Conservation (phyloP, 179 eudicot species). For the Camellia oleifera region DNA sequence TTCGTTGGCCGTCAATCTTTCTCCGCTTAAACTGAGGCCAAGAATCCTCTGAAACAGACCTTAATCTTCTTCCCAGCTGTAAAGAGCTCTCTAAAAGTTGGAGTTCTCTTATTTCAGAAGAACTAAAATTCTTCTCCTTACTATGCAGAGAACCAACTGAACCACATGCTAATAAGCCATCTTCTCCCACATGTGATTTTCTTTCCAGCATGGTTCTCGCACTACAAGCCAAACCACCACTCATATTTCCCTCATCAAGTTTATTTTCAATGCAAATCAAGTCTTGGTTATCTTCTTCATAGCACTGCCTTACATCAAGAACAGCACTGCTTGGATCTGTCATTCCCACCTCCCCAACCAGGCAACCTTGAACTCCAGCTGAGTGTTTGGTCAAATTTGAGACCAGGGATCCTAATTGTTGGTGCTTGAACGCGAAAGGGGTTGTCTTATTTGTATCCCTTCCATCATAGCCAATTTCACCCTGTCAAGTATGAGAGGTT, state of each 20-base stretch:
- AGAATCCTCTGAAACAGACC: constrained; percentile 25
- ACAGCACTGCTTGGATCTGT: constrained; percentile 3
- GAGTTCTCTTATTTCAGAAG: constrained; percentile 19
- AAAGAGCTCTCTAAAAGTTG: constrained; percentile 15
- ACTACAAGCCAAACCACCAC: neutral
- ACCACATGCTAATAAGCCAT: constrained; percentile 7
- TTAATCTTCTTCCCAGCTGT: constrained; percentile 19
- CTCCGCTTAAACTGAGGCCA: constrained; percentile 51
- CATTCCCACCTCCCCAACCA: constrained; percentile 10
- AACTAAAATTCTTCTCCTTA: constrained; percentile 16
- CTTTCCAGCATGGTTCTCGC: constrained; percentile 12
- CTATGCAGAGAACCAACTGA: neutral
- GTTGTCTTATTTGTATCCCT: constrained; percentile 14
- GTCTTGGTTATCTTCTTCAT: constrained; percentile 16
- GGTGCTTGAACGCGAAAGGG: neutral
- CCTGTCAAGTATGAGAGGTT: constrained; percentile 14
- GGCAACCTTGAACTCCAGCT: constrained; percentile 6
- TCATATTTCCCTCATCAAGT: constrained; percentile 1
- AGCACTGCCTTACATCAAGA: neutral
- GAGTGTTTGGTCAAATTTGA: constrained; percentile 15
- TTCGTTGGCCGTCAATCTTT: constrained; percentile 32
- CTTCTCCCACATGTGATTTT: constrained; percentile 4
- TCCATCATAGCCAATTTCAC: constrained; percentile 17
- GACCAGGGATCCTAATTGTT: constrained; percentile 10
- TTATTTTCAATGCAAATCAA: constrained; percentile 4